Evolutionary conservation across 768 basidiomycete genomes (phyloP).

Genomic region (Dioszegia hungarica): DNA sequence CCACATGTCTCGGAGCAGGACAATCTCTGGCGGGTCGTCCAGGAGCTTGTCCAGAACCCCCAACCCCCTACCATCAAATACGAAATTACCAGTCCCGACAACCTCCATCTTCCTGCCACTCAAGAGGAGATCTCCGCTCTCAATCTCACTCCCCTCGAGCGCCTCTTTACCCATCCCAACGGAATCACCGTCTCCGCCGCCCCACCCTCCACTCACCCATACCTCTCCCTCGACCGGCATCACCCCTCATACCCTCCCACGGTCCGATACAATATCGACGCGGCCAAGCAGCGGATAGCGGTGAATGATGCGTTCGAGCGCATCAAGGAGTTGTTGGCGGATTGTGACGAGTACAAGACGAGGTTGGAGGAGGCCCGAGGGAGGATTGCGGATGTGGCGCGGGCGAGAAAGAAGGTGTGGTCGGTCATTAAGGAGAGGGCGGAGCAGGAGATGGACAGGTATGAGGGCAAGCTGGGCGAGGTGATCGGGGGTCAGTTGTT

Average conservation of each 20-base stretch:
- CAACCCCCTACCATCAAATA: conserved; percentile 22
- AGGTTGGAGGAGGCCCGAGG: conserved; percentile 48
- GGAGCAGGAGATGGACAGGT: conserved; percentile 28
- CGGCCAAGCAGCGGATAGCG: conserved; percentile 34
- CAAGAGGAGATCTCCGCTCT: conserved; percentile 1
- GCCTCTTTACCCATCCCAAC: conserved; percentile 42
- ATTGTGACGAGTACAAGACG: conserved; percentile 49
- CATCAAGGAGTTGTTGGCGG: conserved; percentile 45
- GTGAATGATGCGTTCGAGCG: conserved; percentile 45
- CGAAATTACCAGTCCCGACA: conserved; percentile 14
- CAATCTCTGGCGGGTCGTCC: conserved; percentile 38
- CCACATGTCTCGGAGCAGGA: conserved; percentile 36
- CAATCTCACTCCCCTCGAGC: conserved; percentile 37
- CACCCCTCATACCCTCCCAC: conserved; percentile 21
- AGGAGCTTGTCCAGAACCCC: conserved; percentile 24
- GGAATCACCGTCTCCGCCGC: conserved; percentile 37
- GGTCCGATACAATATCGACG: conserved; percentile 40
- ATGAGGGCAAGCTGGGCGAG: conserved; percentile 2
- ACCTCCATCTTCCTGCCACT: neutral
- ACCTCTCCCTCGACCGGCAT: neutral
- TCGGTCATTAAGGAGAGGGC: conserved; percentile 45
- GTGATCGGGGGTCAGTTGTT: neutral
- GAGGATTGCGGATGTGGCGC: conserved; percentile 46
- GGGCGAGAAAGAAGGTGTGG: conserved; percentile 48
- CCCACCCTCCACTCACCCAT: conserved; percentile 23